These are phyloP conservation scores for Penicillium coffeae DNA, from an alignment of 495 filamentous ascomycete species.

Conservation along the genomic window DNA sequence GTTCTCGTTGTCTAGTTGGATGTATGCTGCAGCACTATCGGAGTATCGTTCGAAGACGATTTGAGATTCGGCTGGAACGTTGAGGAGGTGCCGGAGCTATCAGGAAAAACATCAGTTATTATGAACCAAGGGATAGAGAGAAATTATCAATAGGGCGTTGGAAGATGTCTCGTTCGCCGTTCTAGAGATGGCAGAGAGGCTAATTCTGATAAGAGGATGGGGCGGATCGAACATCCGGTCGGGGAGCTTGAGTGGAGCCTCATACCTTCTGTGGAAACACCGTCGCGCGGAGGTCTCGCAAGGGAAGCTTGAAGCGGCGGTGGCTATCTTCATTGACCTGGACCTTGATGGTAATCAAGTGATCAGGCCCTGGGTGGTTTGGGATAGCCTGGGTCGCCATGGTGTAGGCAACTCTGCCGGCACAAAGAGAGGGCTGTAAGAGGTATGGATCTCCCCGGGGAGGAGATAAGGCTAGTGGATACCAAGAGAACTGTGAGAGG, in stretches of 20 bases:
- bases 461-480: constrained; percentile 10
- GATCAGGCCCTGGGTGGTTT: constrained; percentile 53
- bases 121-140: constrained; percentile 4
- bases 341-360: constrained; percentile 82
- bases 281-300: constrained; percentile 75
- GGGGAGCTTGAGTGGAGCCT: constrained; percentile 33
- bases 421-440: constrained; percentile 9
- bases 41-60: constrained; percentile 92
- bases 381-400: constrained; percentile 33
- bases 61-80: constrained; percentile 61
- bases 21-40: constrained; percentile 79
- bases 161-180: too few species aligned
- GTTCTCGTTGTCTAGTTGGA: constrained; percentile 75
- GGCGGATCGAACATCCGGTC: constrained; percentile 24
- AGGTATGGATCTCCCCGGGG: constrained; percentile 5
- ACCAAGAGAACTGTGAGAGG: background rate
- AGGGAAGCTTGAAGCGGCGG: constrained; percentile 83
- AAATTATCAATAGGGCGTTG: too few species aligned
- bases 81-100: constrained; percentile 73
- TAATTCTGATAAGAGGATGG: constrained; percentile 21
- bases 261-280: constrained; percentile 79
- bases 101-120: constrained; percentile 17
- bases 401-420: constrained; percentile 12
- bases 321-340: constrained; percentile 61
- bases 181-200: constrained; percentile 6